Evolutionary conservation across 371 early-diverging fungal species (phyloP), one percentile per base, ranked within the genome.

Genomic region (Actinomortierella ambigua): DNA sequence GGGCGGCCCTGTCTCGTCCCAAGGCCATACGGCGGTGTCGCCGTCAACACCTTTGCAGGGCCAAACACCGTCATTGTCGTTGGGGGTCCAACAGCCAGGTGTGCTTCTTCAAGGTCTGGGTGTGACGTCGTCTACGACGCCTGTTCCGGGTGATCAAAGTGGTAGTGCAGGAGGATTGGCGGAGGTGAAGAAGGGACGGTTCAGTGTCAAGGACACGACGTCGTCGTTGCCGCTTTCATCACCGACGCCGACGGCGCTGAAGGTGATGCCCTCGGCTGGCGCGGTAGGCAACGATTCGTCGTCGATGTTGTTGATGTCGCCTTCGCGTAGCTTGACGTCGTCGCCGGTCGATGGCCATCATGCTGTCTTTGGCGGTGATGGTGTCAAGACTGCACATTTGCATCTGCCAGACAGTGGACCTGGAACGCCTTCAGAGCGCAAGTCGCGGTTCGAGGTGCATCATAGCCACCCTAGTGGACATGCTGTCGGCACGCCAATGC

Each of bases 361-460:
- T 34, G 34, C 11, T 34, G 34, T 4, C 11, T 4, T 34, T 11
- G 34, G 34, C 34, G 11, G 11, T 11, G 75, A 73, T 6, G 61
- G 67, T 14, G 64, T 66, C 34, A 67, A 66, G 15, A 67, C 63
- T 55, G 57, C 55, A 2, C 39, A 29, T 3, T 23, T 53, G 27
- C 63, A 67, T 53, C 51, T 11, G 20, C 48, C 18, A 8, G 22
- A 48, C 3, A 24, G 48, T 22, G 22, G 24, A 2, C 4, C 46
- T 18, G 15, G 20, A 22, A 46, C 22, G 22, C 20, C 15, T 2
- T 26, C 57, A 73, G 75, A 73, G 34, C 67, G 75, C 4, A 73
- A 67, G 42, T 73, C 75, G 29, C 63, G 75, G 0, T 73, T 73
- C 42, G 75, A 73, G 43, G 67, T 73, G 18, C 75, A 73, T 41